Evolutionary conservation across 345 rosid species (phyloP).

Genomic region (Boechera divaricarpa): DNA sequence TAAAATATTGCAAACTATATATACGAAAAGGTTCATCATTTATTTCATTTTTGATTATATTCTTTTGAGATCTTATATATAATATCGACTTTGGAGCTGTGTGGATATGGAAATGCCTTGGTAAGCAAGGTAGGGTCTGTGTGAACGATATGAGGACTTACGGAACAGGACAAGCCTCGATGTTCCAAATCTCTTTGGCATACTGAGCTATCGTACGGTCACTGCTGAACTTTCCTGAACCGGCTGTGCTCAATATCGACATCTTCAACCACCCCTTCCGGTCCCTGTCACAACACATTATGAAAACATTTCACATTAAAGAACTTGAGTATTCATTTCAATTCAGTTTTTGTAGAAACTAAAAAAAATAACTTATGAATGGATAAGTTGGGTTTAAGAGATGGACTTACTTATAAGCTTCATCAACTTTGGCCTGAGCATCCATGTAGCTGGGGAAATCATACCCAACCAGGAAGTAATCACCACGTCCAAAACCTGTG

Average conservation of each 20-base stretch:
- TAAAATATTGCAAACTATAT: conserved; percentile 22
- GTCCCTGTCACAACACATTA: conserved; percentile 60
- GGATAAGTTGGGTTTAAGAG: conserved; percentile 27
- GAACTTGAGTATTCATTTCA: conserved; percentile 8
- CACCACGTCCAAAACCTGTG: conserved; percentile 94
- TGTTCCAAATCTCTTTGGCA: conserved; percentile 93
- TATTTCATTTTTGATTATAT: conserved; percentile 27
- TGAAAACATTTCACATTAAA: not conserved
- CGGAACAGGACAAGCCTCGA: conserved; percentile 74
- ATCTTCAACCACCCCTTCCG: conserved; percentile 78
- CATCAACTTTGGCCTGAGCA: conserved; percentile 83
- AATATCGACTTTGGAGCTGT: conserved; percentile 5
- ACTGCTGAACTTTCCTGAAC: conserved; percentile 90
- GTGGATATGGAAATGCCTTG: conserved; percentile 27
- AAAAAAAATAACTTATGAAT: not conserved
- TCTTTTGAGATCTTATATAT: conserved; percentile 17
- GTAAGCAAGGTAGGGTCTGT: not conserved
- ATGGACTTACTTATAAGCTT: conserved; percentile 81
- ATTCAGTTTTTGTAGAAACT: conserved; percentile 15
- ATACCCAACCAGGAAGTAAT: conserved; percentile 89
- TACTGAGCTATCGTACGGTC: conserved; percentile 88
- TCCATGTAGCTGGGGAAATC: conserved; percentile 91
- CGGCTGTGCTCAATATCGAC: conserved; percentile 94
- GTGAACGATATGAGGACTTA: conserved; percentile 27
- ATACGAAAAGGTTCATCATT: conserved; percentile 21